Percentiles rank a stretch among this genome's conserved stretches.
Evolutionary conservation across 2,329 filamentous ascomycete genomes (phyloP).

Genomic region (Pyricularia grisea): DNA sequence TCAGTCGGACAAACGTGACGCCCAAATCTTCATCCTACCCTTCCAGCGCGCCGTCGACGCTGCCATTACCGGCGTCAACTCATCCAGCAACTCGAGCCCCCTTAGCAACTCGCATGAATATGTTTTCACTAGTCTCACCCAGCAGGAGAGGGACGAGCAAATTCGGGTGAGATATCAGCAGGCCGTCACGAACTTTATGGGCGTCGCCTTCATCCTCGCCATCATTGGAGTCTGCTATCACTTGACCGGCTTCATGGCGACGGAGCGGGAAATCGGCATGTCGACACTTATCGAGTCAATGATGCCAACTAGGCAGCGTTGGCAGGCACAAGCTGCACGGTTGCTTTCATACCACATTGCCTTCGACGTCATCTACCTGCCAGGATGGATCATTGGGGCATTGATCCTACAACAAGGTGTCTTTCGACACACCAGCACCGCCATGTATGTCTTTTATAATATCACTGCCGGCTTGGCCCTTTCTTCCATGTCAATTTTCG

Average conservation of each 20-base stretch:
- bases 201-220: slow-evolving; percentile 68
- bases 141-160: slow-evolving; percentile 52
- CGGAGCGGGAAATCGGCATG: slow-evolving; percentile 80
- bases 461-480: slow-evolving; percentile 68
- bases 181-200: slow-evolving; percentile 66
- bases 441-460: slow-evolving; percentile 64
- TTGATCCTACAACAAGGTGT: slow-evolving; percentile 53
- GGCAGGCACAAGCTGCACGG: slow-evolving; percentile 71
- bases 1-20: slow-evolving; percentile 58
- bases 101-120: slow-evolving; percentile 45
- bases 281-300: slow-evolving; percentile 84
- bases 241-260: slow-evolving; percentile 74
- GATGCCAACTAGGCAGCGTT: slow-evolving; percentile 67
- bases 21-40: slow-evolving; percentile 65
- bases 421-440: slow-evolving; percentile 53
- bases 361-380: slow-evolving; percentile 70
- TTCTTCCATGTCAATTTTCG: slow-evolving; percentile 71
- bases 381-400: slow-evolving; percentile 73
- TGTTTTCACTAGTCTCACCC: slow-evolving; percentile 64
- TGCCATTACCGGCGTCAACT: slow-evolving; percentile 52
- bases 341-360: slow-evolving; percentile 71
- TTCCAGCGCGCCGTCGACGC: slow-evolving; percentile 70
- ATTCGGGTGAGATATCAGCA: slow-evolving; percentile 65
- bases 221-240: slow-evolving; percentile 81
- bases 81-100: slow-evolving; percentile 18